Evolutionary conservation across 768 basidiomycete species (phyloP).

Genomic region (Podaxis pistillaris): DNA sequence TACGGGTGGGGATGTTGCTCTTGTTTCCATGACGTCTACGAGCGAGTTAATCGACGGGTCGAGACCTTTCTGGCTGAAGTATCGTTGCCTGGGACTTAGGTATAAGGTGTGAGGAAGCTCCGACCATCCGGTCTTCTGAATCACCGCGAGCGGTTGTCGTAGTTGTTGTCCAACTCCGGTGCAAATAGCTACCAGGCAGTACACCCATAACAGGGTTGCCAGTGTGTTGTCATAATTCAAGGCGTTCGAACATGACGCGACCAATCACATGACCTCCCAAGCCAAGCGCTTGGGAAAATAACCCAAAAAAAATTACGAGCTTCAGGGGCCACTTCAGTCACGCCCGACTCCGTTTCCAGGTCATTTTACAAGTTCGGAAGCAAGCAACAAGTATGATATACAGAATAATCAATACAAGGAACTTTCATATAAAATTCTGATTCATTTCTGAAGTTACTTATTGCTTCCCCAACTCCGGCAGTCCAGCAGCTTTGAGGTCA

Average conservation of each 20-base stretch:
- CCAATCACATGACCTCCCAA: not conserved
- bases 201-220: not conserved
- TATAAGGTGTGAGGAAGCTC: not conserved
- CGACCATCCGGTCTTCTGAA: not conserved
- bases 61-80: not conserved
- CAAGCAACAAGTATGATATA: no score
- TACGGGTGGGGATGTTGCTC: not conserved
- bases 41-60: not conserved
- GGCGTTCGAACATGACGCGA: not conserved
- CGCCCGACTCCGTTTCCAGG: no score
- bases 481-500: constrained; percentile 41
- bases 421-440: no score
- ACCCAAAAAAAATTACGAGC: not conserved
- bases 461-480: constrained; percentile 28
- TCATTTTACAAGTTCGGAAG: no score
- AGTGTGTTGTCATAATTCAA: not conserved
- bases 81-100: not conserved
- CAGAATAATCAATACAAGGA: no score
- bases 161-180: not conserved
- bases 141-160: not conserved
- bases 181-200: no score
- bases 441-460: not conserved
- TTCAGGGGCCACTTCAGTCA: no score
- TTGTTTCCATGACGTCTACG: constrained; percentile 9
- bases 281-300: not conserved